These are phyloP conservation scores for Geotrichum fermentans DNA, from an alignment of 1,139 yeast species.

Conservation along the genomic window DNA sequence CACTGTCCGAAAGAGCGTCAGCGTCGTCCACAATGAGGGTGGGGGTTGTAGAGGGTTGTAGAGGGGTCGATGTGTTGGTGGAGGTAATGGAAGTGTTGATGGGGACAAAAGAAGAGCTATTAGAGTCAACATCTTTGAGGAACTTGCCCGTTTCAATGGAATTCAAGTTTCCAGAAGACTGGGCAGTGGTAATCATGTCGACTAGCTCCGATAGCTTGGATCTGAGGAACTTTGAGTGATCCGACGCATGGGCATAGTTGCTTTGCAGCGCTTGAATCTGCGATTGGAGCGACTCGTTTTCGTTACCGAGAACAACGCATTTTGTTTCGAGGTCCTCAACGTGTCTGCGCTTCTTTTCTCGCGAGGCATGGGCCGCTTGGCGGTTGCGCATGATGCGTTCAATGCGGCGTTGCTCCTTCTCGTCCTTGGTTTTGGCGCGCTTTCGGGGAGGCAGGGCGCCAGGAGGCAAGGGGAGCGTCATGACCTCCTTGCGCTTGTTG, in stretches of 20 bases:
- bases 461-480: slow-evolving; percentile 37
- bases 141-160: slow-evolving; percentile 24
- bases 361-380: slow-evolving; percentile 94
- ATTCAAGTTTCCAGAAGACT: slow-evolving; percentile 29
- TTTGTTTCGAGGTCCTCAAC: slow-evolving; percentile 72
- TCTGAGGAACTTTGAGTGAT: slow-evolving; percentile 28
- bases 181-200: slow-evolving; percentile 31
- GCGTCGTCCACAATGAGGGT: slow-evolving; percentile 14
- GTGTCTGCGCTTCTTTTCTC: slow-evolving; percentile 93
- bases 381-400: slow-evolving; percentile 91
- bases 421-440: slow-evolving; percentile 93
- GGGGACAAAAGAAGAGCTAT: neutral
- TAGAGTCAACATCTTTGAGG: neutral
- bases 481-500: slow-evolving; percentile 30
- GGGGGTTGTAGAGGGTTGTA: neutral
- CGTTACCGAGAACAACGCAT: slow-evolving; percentile 32
- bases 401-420: slow-evolving; percentile 90
- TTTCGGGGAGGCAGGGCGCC: slow-evolving; percentile 82
- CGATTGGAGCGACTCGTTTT: slow-evolving; percentile 30
- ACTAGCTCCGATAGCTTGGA: slow-evolving; percentile 32
- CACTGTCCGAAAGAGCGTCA: slow-evolving; percentile 18
- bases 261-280: slow-evolving; percentile 28
- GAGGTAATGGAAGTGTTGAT: neutral
- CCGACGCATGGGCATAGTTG: slow-evolving; percentile 21
- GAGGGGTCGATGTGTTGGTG: slow-evolving; percentile 3